Evolutionary conservation across 2,329 filamentous ascomycete genomes (phyloP).

Genomic region (Emmonsiellopsis sp.): DNA sequence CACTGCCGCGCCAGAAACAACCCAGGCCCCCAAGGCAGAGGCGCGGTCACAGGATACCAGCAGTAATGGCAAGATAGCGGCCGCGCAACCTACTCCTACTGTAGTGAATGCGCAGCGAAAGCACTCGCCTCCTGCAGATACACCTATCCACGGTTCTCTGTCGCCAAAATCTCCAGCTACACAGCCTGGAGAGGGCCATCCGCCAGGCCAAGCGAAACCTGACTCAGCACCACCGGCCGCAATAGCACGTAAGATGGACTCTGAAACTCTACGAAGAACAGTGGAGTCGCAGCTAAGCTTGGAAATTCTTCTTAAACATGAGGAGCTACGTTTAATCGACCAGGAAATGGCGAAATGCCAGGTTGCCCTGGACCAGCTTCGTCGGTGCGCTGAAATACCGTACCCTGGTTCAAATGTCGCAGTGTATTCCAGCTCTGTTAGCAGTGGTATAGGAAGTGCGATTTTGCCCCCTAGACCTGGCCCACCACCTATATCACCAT

Average conservation of each 20-base stretch:
- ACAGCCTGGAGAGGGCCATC: background rate
- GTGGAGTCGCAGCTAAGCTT: constrained; percentile 83
- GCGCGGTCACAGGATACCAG: background rate
- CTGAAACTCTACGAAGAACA: constrained; percentile 53
- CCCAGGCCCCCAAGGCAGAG: background rate
- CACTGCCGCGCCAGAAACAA: background rate
- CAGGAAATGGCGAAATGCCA: constrained; percentile 96
- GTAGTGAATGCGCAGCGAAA: background rate
- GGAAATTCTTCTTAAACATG: constrained; percentile 88
- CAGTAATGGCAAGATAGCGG: background rate
- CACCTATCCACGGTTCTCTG: background rate
- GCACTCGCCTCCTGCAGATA: background rate
- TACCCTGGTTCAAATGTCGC: constrained; percentile 62
- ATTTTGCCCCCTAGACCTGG: constrained; percentile 53
- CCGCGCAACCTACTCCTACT: background rate
- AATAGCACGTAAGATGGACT: constrained; percentile 13
- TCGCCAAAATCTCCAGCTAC: background rate
- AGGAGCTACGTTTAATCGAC: constrained; percentile 87
- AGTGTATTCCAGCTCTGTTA: constrained; percentile 56
- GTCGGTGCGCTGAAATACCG: constrained; percentile 83
- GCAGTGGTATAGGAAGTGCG: constrained; percentile 63
- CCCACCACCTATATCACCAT: constrained; percentile 63
- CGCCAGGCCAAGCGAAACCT: background rate
- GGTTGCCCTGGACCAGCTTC: constrained; percentile 82
- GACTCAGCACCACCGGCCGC: background rate